Evolutionary conservation across 176 grass and related monocot species (phyloP).

Genomic region (Microstegium vimineum): DNA sequence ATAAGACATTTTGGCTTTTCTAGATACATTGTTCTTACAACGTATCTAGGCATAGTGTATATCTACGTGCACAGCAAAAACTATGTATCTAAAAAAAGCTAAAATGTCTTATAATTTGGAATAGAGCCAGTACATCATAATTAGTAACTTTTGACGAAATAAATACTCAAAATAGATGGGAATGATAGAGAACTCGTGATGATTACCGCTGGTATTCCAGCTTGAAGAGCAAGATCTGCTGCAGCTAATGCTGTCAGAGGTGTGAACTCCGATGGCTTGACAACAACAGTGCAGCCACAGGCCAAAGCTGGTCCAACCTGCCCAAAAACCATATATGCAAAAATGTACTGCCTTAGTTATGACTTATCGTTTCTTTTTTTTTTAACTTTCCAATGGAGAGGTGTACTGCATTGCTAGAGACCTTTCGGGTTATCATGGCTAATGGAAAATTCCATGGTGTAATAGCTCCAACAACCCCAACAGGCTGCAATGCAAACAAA

Average conservation of each 20-base stretch:
- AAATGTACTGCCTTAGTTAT: constrained; percentile 5
- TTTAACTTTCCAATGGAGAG: not conserved
- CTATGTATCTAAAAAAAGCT: too few species aligned
- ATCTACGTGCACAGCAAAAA: too few species aligned
- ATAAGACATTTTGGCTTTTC: too few species aligned
- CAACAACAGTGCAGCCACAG: constrained; percentile 87
- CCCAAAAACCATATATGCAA: not conserved
- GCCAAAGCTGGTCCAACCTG: constrained; percentile 98
- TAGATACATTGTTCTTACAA: too few species aligned
- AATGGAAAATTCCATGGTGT: constrained; percentile 99
- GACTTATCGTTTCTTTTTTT: not conserved
- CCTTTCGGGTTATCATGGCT: constrained; percentile 99
- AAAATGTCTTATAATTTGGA: too few species aligned
- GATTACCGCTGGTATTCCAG: constrained; percentile 89
- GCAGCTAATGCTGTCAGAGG: constrained; percentile 96
- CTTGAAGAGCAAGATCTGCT: constrained; percentile 97
- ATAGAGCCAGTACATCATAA: not conserved
- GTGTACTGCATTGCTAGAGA: constrained; percentile 23
- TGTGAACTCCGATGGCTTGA: constrained; percentile 97
- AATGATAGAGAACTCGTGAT: constrained; percentile 18
- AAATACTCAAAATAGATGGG: constrained; percentile 14
- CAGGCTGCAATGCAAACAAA: constrained; percentile 53
- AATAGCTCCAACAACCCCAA: constrained; percentile 98
- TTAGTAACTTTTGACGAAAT: not conserved
- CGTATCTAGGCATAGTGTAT: too few species aligned